Evolutionary conservation across 2,329 filamentous ascomycete species (phyloP).

Genomic region (Colletotrichum camelliae): DNA sequence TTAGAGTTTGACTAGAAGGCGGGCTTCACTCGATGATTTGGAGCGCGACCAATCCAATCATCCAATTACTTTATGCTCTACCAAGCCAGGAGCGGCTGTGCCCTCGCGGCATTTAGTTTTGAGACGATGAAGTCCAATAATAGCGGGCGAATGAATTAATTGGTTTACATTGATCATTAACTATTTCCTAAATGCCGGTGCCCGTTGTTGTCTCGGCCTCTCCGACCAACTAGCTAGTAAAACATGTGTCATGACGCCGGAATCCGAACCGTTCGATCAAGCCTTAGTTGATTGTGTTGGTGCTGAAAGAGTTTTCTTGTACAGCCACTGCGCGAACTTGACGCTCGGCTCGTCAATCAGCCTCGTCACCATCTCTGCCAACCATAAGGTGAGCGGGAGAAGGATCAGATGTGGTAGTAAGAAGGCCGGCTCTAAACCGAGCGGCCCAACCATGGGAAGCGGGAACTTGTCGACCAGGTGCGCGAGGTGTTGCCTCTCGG

Average conservation of each 20-base stretch:
- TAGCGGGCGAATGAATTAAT: background rate
- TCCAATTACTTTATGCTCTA: background rate
- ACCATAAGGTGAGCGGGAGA: constrained; percentile 63
- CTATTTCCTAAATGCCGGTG: background rate
- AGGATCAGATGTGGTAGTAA: constrained; percentile 64
- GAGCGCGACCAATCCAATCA: background rate
- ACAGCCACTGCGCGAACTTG: constrained; percentile 60
- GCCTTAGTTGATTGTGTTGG: background rate
- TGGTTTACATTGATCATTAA: background rate
- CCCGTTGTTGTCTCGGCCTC: background rate
- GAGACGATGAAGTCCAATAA: background rate
- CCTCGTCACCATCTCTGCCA: constrained; percentile 61
- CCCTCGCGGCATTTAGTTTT: background rate
- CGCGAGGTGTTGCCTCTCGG: constrained; percentile 55
- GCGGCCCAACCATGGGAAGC: constrained; percentile 58
- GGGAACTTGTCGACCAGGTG: constrained; percentile 63
- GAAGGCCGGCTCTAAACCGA: constrained; percentile 67
- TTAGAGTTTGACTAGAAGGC: background rate
- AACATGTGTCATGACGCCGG: background rate
- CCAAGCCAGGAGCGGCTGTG: background rate
- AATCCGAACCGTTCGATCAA: background rate
- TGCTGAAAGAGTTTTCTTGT: constrained; percentile 47
- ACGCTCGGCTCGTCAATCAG: constrained; percentile 66
- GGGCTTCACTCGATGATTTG: background rate
- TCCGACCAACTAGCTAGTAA: background rate